A percentile compares a stretch with the other conserved stretches of the same genome.
These are phyloP conservation scores for Ceratocystis eucalypticola DNA, from an alignment of 2,329 filamentous ascomycete species.

Conservation along the genomic window DNA sequence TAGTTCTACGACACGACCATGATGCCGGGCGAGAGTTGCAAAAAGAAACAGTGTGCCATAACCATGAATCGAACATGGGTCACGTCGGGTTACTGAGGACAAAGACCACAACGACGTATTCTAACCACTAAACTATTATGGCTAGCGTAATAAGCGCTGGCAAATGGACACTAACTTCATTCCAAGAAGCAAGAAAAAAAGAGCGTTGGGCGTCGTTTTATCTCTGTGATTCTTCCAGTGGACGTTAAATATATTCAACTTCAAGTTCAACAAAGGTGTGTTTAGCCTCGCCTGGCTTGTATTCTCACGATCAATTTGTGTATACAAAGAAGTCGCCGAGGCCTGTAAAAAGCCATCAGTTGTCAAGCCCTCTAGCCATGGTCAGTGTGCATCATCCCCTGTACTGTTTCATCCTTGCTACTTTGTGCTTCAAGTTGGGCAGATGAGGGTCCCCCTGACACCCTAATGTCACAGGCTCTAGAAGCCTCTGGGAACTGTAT, in stretches of 20 bases:
- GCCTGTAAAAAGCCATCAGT: no score
- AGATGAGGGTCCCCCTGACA: background rate
- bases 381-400: background rate
- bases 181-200: background rate
- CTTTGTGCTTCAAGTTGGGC: background rate
- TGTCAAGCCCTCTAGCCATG: no score
- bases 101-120: constrained; percentile 16
- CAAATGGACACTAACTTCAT: background rate
- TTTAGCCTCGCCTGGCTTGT: no score
- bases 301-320: no score
- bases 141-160: background rate
- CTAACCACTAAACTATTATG: constrained; percentile 19
- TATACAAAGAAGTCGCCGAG: no score
- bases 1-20: no score
- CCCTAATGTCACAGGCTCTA: background rate
- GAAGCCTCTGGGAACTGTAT: background rate
- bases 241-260: no score
- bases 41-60: constrained; percentile 13
- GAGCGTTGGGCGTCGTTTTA: background rate
- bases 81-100: constrained; percentile 13
- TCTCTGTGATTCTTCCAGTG: background rate
- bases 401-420: constrained; percentile 6
- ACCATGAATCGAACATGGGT: constrained; percentile 19
- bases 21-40: no score
- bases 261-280: no score